phyloP scores from a whole-genome alignment of 768 basidiomycete species.

The Lenzites betulinus region DNA sequence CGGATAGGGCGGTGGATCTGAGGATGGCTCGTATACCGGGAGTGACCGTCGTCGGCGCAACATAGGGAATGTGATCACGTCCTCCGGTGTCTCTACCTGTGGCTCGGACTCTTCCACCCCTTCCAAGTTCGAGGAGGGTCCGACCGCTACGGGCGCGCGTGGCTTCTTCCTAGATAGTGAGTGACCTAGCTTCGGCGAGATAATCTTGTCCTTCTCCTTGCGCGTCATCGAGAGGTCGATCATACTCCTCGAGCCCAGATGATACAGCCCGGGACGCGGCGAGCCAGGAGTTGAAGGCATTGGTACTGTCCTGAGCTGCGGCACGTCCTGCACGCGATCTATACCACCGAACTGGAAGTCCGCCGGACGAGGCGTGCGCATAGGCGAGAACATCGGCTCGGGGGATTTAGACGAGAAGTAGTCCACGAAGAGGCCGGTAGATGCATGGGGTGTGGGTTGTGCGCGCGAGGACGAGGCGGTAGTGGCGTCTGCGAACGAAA shows the following conservation, averaged over 20 bases:
- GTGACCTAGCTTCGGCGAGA: conserved; percentile 20
- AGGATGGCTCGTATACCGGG: conserved; percentile 61
- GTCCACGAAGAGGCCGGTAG: conserved; percentile 20
- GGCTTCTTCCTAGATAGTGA: conserved; percentile 4
- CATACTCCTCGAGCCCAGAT: conserved; percentile 65
- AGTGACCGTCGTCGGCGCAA: conserved; percentile 67
- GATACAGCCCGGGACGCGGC: conserved; percentile 51
- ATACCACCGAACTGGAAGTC: conserved; percentile 19
- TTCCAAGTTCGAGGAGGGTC: conserved; percentile 1
- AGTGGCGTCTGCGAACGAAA: conserved; percentile 24
- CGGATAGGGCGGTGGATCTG: conserved; percentile 72
- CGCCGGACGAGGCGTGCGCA: conserved; percentile 29
- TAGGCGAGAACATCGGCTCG: conserved; percentile 15
- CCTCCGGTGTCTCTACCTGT: conserved; percentile 16
- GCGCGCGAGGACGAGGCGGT: conserved; percentile 5
- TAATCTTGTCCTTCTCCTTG: conserved; percentile 24
- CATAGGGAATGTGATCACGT: conserved; percentile 35
- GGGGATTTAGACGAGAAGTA: conserved; percentile 33
- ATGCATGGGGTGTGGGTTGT: conserved; percentile 19
- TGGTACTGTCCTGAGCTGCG: conserved; percentile 25
- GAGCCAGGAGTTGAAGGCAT: conserved; percentile 29
- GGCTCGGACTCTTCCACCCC: background rate
- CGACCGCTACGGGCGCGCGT: conserved; percentile 4
- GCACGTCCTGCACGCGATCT: background rate
- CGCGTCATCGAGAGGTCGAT: conserved; percentile 46